Base-by-base conservation (phyloP, 176 grass and related monocot species). In the Panicum miliaceum region DNA sequence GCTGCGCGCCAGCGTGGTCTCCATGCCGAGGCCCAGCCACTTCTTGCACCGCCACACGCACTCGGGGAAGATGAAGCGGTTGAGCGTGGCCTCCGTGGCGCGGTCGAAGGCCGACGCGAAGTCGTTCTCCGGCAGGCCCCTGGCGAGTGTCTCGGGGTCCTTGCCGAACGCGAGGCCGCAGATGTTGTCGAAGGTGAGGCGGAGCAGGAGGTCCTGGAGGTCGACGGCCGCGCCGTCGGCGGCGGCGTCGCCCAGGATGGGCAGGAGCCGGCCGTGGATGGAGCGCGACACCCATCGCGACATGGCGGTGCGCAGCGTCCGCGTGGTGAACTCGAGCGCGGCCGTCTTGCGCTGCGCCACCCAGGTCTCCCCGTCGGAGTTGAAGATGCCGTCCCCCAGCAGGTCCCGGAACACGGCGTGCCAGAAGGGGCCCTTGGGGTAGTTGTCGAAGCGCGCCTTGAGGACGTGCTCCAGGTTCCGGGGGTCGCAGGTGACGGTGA, bases 141-240 rank as follows among this genome's bases (percentile, higher is more conserved):
- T 59, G 22, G 96, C 88, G 36, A 98, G 93, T 69, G 96, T 98
- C 89, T 95, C 89, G 13, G 96, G 96, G 80, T 98, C 93, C 75
- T 91, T 95, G 23, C 96, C 96, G 86, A 98, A 98, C 0, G 93
- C 91, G 47, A 98, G 90, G 47, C 92, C 91, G 61, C 96, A 98
- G 77, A 98, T 98, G 87, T 98, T 98, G 85, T 98, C 96, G 79
- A 98, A 98, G 16, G 96, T 95, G 63, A 98, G 89, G 45, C 96
- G 91, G 52, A 95, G 91, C 48, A 98, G 96, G 26, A 98, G 90
- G 78, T 98, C 96, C 86, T 98, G 96, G 13, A 98, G 78, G 75
- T 95, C 96, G 26, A 95, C 95, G 19, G 36, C 9, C 7, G 5
- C 1, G 56, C 68, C 48, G 2, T 6, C 40, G 6, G 45, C 69